Evolutionary conservation across 331 rosid species (phyloP).

Genomic region (Cydonia oblonga): DNA sequence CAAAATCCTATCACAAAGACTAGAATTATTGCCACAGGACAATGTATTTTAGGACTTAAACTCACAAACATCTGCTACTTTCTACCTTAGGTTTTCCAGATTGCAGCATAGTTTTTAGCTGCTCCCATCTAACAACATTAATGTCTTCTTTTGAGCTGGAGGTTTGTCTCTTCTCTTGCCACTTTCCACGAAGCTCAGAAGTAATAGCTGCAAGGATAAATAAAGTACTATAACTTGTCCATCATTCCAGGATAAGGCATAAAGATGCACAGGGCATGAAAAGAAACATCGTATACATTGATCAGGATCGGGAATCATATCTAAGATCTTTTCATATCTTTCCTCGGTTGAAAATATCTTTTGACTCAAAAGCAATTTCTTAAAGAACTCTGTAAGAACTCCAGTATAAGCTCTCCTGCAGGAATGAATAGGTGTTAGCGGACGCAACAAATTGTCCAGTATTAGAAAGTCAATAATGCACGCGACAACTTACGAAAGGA

Average conservation of each 20-base stretch:
- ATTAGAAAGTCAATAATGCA: conserved; percentile 12
- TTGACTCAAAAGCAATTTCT: conserved; percentile 52
- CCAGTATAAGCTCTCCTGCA: conserved; percentile 70
- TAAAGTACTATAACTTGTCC: background rate
- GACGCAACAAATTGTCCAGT: conserved; percentile 14
- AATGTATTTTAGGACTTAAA: background rate
- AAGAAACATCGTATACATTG: conserved; percentile 36
- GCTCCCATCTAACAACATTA: conserved; percentile 66
- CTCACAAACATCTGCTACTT: background rate
- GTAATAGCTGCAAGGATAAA: conserved; percentile 57
- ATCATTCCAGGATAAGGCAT: background rate
- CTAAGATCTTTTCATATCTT: conserved; percentile 76
- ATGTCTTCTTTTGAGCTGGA: conserved; percentile 54
- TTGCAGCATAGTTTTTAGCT: conserved; percentile 57
- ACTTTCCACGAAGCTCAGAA: conserved; percentile 77
- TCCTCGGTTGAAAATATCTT: conserved; percentile 66
- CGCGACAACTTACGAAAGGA: conserved; percentile 55
- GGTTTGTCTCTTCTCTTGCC: conserved; percentile 66
- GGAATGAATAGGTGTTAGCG: conserved; percentile 15
- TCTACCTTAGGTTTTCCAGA: conserved; percentile 66
- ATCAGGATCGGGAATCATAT: conserved; percentile 87
- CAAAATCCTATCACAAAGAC: background rate
- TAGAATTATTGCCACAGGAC: background rate
- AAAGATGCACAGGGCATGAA: background rate
- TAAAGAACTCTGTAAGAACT: conserved; percentile 59